Evolutionary conservation across 768 basidiomycete genomes (phyloP).

Genomic region (Tricholoma matsutake): DNA sequence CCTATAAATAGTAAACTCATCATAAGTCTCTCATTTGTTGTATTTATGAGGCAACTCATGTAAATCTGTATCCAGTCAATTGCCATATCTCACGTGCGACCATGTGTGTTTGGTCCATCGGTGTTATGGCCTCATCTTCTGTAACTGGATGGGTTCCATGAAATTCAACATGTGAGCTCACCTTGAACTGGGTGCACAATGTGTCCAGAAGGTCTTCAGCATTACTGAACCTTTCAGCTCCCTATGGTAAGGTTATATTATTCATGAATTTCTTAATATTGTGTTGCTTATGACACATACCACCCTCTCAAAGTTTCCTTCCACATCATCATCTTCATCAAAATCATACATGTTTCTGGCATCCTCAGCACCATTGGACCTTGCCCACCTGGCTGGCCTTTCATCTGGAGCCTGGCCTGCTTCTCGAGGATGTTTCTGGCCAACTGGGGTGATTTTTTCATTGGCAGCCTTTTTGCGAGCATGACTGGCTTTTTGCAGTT

Average conservation of each 20-base stretch:
- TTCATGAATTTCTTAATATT: not conserved
- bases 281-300: not conserved
- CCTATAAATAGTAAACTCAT: slow-evolving; percentile 8
- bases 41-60: slow-evolving; percentile 14
- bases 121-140: not conserved
- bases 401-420: not conserved
- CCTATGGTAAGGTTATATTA: not conserved
- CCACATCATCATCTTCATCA: not conserved
- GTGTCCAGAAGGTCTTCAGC: not conserved
- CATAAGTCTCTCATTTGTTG: slow-evolving; percentile 5
- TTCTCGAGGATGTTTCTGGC: not conserved
- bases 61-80: slow-evolving; percentile 23
- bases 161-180: not conserved
- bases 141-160: not conserved
- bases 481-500: not conserved
- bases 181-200: not conserved
- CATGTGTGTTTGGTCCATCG: not conserved
- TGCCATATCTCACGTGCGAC: slow-evolving; percentile 19
- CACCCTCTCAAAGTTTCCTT: not conserved
- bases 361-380: not conserved
- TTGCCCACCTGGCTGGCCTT: not conserved
- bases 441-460: not conserved
- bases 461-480: not conserved
- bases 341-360: not conserved
- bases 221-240: not conserved